phyloP scores from a whole-genome alignment of 2,329 filamentous ascomycete species.

The Pseudopyrenochaeta lycopersici region DNA sequence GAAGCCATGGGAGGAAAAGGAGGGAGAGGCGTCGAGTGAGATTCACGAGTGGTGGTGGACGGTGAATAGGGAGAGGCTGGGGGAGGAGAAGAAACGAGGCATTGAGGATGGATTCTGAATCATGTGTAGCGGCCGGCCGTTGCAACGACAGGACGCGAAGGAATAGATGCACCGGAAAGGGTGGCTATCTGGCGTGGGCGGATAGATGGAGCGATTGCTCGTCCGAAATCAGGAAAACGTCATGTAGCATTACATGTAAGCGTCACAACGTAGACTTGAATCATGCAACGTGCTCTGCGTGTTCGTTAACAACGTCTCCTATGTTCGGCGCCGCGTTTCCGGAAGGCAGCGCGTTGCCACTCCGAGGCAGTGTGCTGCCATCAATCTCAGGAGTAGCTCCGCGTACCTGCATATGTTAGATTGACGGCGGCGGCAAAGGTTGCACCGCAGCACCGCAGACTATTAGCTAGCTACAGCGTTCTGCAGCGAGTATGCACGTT shows the following conservation, averaged over 20 bases:
- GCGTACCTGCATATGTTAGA: constrained; percentile 28
- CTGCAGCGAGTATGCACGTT: constrained; percentile 10
- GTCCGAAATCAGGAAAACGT: too few relatives aligned
- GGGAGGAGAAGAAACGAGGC: constrained; percentile 57
- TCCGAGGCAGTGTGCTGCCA: neutral
- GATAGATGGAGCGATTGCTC: too few relatives aligned
- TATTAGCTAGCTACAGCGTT: constrained; percentile 2
- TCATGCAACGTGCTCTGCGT: neutral
- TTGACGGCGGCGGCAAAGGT: constrained; percentile 15
- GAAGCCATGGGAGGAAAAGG: constrained; percentile 70
- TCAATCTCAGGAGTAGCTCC: constrained; percentile 29
- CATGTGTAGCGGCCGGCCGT: too few relatives aligned
- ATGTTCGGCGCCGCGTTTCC: neutral
- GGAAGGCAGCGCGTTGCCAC: neutral
- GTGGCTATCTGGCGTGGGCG: too few relatives aligned
- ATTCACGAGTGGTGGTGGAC: constrained; percentile 68
- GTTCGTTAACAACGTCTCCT: neutral
- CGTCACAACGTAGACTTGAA: neutral
- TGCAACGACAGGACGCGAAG: too few relatives aligned
- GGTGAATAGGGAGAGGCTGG: constrained; percentile 59
- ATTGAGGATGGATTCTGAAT: constrained; percentile 62
- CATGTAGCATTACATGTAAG: neutral
- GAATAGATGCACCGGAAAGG: too few relatives aligned
- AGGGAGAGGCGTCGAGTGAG: constrained; percentile 55
- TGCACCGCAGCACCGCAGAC: constrained; percentile 5